These are phyloP conservation scores for Lactarius akahatsu DNA, from an alignment of 768 basidiomycete genomes.

Conservation along the genomic window DNA sequence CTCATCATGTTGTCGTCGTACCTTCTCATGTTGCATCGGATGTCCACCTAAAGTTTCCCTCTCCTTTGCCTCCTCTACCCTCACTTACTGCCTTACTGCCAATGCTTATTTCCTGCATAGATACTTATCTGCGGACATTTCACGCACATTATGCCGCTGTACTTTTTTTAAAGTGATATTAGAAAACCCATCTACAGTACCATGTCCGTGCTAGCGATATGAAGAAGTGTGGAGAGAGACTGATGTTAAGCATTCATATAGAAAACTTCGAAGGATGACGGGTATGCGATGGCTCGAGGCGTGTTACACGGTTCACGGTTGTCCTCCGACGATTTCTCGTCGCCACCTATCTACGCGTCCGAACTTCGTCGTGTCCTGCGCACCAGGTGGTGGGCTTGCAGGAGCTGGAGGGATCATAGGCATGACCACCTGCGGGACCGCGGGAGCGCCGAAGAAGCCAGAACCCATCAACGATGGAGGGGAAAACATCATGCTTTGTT, in stretches of 20 bases:
- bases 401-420: slow-evolving; percentile 47
- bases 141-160: slow-evolving; percentile 29
- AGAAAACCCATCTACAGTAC: slow-evolving; percentile 22
- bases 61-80: neutral
- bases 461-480: slow-evolving; percentile 64
- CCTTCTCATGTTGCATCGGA: slow-evolving; percentile 19
- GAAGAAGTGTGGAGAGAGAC: slow-evolving; percentile 15
- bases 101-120: slow-evolving; percentile 24
- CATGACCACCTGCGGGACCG: slow-evolving; percentile 41
- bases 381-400: slow-evolving; percentile 54
- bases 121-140: slow-evolving; percentile 30
- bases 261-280: neutral
- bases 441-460: slow-evolving; percentile 61
- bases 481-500: slow-evolving; percentile 72
- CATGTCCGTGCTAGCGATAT: slow-evolving; percentile 26
- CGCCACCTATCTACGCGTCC: slow-evolving; percentile 80
- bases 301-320: slow-evolving; percentile 32
- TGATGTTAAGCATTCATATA: neutral
- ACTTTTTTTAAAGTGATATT: slow-evolving; percentile 30
- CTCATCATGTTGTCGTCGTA: slow-evolving; percentile 9
- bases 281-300: neutral
- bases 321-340: slow-evolving; percentile 73
- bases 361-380: slow-evolving; percentile 64
- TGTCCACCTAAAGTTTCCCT: slow-evolving; percentile 35
- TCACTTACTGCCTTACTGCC: slow-evolving; percentile 16